Evolutionary conservation across 2,329 filamentous ascomycete genomes (phyloP).

Genomic region (Sporothrix pseudoabietina): DNA sequence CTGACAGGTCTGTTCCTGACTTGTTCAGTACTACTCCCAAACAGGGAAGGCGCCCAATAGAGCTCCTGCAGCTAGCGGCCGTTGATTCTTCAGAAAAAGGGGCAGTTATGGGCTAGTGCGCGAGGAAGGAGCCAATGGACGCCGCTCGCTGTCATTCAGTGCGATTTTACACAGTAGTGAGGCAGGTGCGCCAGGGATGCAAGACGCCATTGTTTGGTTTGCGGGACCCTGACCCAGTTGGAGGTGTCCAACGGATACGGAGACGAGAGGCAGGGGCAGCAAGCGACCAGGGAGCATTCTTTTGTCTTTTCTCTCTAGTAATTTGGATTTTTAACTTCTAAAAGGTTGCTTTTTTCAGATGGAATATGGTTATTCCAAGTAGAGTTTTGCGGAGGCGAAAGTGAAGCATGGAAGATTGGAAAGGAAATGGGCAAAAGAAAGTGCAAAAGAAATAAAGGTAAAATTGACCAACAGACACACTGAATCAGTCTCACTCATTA

Average conservation of each 20-base stretch:
- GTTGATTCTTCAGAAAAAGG: constrained; percentile 23
- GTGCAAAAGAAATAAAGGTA: background rate
- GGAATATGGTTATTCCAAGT: background rate
- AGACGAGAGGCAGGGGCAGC: background rate
- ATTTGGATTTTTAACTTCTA: constrained; percentile 1
- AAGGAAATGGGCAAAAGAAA: background rate
- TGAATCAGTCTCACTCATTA: background rate
- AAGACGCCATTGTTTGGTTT: constrained; percentile 4
- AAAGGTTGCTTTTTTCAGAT: background rate
- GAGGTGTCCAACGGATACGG: constrained; percentile 1
- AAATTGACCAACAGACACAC: background rate
- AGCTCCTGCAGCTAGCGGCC: constrained; percentile 18
- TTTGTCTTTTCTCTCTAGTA: background rate
- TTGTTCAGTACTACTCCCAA: background rate
- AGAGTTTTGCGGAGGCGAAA: background rate
- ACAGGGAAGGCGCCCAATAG: background rate
- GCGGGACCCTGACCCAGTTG: background rate
- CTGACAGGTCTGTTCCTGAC: background rate
- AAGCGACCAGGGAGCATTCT: background rate
- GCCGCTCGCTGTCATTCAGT: background rate
- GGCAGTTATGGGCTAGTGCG: background rate
- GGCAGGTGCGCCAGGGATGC: background rate
- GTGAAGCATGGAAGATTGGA: background rate
- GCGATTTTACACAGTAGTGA: background rate
- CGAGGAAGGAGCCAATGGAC: background rate